Conservation (phyloP, 2,329 filamentous ascomycete species). For the Alternaria rosae region DNA sequence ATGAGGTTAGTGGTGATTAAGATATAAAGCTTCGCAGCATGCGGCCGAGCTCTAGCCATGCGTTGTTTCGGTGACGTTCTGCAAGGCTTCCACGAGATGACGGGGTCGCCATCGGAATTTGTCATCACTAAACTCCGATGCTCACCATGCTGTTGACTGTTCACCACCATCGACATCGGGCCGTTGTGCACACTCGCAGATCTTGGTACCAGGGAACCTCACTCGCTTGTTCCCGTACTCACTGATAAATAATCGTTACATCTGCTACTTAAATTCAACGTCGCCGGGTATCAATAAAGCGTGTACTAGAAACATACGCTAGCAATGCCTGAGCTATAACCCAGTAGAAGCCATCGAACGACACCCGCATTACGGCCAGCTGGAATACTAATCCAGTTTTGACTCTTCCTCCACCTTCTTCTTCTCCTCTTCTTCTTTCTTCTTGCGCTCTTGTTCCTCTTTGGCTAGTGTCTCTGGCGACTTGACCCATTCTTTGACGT, state of each 20-base stretch:
- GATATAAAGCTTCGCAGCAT: slow-evolving; percentile 34
- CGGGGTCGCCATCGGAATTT: slow-evolving; percentile 42
- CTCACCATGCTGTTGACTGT: neutral
- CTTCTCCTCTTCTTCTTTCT: slow-evolving; percentile 15
- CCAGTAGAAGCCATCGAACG: neutral
- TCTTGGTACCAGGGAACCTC: neutral
- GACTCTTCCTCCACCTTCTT: slow-evolving; percentile 20
- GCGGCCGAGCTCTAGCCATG: slow-evolving; percentile 26
- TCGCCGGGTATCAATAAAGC: slow-evolving; percentile 32
- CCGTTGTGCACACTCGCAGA: neutral
- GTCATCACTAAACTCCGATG: slow-evolving; percentile 34
- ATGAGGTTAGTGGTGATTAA: slow-evolving; percentile 39
- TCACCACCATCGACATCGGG: neutral
- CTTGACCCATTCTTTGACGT: slow-evolving; percentile 67
- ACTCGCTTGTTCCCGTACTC: neutral
- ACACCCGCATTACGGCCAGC: slow-evolving; percentile 19
- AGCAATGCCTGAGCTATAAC: slow-evolving; percentile 8
- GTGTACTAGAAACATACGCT: slow-evolving; percentile 6
- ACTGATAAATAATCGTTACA: neutral
- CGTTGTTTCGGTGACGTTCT: slow-evolving; percentile 43
- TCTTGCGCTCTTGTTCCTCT: slow-evolving; percentile 21
- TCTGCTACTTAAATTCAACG: neutral
- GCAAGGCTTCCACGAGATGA: slow-evolving; percentile 42
- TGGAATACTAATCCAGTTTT: slow-evolving; percentile 28
- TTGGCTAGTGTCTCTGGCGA: slow-evolving; percentile 26